Conservation (phyloP, 2,329 filamentous ascomycete species). For the Didymella pinodella region DNA sequence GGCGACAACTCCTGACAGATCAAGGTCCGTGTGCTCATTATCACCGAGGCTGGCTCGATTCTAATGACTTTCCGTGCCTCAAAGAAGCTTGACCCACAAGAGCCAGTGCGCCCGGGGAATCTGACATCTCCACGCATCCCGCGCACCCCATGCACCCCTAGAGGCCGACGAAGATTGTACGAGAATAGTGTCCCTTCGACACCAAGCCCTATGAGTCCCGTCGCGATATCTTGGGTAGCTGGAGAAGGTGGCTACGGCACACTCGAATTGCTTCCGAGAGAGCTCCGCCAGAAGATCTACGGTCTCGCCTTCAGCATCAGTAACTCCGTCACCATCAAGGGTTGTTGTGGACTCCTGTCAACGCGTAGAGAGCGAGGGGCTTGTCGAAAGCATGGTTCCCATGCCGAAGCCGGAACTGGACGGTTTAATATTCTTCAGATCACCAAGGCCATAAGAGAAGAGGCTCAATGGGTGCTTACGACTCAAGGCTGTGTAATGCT, state of each 20-base stretch:
- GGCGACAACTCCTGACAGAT: neutral
- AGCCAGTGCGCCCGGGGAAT: neutral
- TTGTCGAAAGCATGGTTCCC: constrained; percentile 26
- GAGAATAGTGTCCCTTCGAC: neutral
- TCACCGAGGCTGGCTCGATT: neutral
- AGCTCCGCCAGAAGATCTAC: constrained; percentile 26
- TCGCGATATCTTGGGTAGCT: neutral
- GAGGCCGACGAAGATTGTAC: neutral
- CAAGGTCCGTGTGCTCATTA: neutral
- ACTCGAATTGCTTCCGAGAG: constrained; percentile 19
- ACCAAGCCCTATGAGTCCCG: neutral
- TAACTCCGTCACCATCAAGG: constrained; percentile 19
- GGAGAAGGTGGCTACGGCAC: constrained; percentile 16
- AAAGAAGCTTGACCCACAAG: neutral
- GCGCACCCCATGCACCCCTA: neutral
- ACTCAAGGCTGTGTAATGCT: constrained; percentile 15
- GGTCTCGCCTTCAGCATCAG: constrained; percentile 16
- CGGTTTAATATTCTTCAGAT: constrained; percentile 26
- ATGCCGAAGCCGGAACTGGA: neutral
- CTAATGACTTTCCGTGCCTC: neutral
- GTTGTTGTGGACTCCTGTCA: constrained; percentile 24
- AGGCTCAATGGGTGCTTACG: constrained; percentile 25
- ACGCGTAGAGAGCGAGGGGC: constrained; percentile 22
- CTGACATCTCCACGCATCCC: neutral
- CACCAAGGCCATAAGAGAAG: constrained; percentile 18